These are phyloP conservation scores for Sarcodon sp. DNA, from an alignment of 768 basidiomycete species.

Conservation along the genomic window DNA sequence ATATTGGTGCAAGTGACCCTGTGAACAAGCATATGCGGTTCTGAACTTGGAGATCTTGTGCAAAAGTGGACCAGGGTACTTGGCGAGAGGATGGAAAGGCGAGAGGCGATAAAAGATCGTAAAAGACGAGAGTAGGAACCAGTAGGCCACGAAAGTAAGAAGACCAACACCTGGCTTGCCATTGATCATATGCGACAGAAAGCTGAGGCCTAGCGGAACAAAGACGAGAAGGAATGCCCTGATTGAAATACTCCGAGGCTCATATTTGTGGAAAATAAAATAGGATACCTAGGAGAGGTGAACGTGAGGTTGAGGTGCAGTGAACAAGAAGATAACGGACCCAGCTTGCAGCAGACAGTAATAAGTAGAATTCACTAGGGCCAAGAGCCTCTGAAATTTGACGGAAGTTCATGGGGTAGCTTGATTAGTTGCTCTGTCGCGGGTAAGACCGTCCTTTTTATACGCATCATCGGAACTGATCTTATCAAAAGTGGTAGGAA, in stretches of 20 bases:
- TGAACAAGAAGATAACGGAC: no score
- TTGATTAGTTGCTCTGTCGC: no score
- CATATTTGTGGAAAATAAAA: not conserved
- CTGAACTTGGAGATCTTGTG: slow-evolving; percentile 28
- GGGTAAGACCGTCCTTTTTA: no score
- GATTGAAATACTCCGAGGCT: not conserved
- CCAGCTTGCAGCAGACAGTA: no score
- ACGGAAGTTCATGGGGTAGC: no score
- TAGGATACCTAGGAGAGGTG: not conserved
- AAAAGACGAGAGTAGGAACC: not conserved
- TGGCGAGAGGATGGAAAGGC: slow-evolving; percentile 38
- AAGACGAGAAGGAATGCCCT: not conserved
- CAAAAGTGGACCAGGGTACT: slow-evolving; percentile 34
- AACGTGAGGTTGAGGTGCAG: no score
- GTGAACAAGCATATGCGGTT: slow-evolving; percentile 19
- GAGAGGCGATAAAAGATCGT: slow-evolving; percentile 30
- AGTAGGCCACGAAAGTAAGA: not conserved
- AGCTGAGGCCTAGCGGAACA: not conserved
- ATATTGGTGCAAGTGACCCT: slow-evolving; percentile 22
- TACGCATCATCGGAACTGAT: no score
- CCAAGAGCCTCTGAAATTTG: no score
- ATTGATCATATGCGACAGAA: not conserved
- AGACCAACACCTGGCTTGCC: not conserved
- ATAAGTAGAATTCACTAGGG: no score
- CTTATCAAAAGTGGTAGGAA: no score